These are phyloP conservation scores for Aquilaria sinensis DNA, from an alignment of 345 rosid species.

Conservation along the genomic window DNA sequence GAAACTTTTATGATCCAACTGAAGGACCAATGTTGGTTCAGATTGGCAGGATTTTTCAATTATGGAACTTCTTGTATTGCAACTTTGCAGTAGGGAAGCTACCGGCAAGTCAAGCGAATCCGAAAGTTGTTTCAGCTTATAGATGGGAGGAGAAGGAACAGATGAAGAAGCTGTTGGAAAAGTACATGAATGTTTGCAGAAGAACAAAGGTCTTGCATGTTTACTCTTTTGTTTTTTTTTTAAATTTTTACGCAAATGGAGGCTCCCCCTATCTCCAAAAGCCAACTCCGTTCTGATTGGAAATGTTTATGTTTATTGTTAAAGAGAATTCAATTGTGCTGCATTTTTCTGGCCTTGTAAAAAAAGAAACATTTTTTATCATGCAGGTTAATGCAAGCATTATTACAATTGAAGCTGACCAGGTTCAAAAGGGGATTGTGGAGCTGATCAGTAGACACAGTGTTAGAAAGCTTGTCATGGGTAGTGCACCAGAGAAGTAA, in stretches of 20 bases:
- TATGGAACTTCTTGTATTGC: background rate
- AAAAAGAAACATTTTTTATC: slow-evolving; percentile 2
- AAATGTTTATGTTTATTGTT: background rate
- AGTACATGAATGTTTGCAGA: slow-evolving; percentile 32
- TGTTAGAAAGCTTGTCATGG: slow-evolving; percentile 62
- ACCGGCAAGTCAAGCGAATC: slow-evolving; percentile 56
- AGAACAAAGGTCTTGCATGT: slow-evolving; percentile 31
- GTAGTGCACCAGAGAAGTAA: slow-evolving; percentile 45
- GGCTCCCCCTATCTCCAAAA: background rate
- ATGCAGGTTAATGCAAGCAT: slow-evolving; percentile 46
- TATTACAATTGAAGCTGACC: slow-evolving; percentile 38
- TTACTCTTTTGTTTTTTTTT: background rate
- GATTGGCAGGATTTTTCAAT: no score
- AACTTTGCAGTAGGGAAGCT: slow-evolving; percentile 60
- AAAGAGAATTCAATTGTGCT: no score
- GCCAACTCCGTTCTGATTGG: background rate
- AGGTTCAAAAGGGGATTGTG: slow-evolving; percentile 47
- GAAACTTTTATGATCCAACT: background rate
- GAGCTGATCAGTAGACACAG: slow-evolving; percentile 37
- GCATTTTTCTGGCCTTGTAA: slow-evolving; percentile 9
- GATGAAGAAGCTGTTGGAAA: slow-evolving; percentile 34
- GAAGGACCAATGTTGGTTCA: no score
- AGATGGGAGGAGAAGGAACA: slow-evolving; percentile 47
- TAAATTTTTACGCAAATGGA: no score
- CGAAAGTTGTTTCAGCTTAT: slow-evolving; percentile 33